Base-by-base conservation (phyloP, 306 rosid species). In the Sicyos baderoa region DNA sequence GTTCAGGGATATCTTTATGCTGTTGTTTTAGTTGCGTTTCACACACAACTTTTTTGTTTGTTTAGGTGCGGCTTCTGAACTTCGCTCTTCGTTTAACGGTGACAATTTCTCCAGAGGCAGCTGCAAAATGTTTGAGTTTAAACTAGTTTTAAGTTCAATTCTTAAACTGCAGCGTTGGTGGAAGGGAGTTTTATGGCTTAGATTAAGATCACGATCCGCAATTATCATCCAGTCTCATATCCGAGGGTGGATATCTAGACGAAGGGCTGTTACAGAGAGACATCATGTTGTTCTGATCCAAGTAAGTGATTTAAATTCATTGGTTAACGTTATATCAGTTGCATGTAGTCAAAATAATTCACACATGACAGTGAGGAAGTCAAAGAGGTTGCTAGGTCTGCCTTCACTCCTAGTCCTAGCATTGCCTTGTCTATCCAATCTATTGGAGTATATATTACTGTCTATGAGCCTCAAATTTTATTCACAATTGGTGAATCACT, bases 141-240 rank as follows among this genome's bases (percentile, higher is more conserved):
- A 84, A 59, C 37, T 77, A 16, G 70, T 76, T 70, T 75, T 83
- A 70, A 27, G 35, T 80, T 86, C 95, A 52, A 84, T 82, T 79
- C 65, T 86, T 63, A 89, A 83, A 83, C 76, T 91, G 79, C 97
- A 91, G 80, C 79, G 85, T 50, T 86, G 96, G 97, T 91, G 97
- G 97, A 87, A 82, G 75, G 51, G 82, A 57, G 74, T 72, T 77
- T 69, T 87, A 76, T 76, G 67, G 17, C 74, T 50, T 15, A 85
- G 82, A 40, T 56, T 64, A 57, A 86, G 79, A 77, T 77, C 81
- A 16, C 84, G 75, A 68, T 82, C 88, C 77, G 88, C 79, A 15
- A 19, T 85, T 60, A 77, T 73, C 80, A 83, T 92, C 74, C 96
- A 92, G 82, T 83, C 95, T 72, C 86, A 74, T 70, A 49, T 76